Conservation (phyloP, 371 early-diverging fungal species). For the Syncephalastrum contaminatum region DNA sequence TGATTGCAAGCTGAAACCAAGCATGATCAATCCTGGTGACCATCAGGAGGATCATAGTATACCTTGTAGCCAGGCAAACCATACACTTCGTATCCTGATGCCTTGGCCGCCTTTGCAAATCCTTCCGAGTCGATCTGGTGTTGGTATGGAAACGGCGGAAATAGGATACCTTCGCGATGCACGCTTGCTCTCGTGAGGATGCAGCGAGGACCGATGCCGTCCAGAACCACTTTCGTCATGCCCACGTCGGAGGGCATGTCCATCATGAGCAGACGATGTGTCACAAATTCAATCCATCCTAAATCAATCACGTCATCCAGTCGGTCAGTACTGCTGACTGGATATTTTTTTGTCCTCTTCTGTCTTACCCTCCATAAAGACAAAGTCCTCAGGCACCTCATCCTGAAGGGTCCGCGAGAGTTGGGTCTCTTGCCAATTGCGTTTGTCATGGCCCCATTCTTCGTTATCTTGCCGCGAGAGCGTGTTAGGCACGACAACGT, state of each 20-base stretch:
- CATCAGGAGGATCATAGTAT: constrained; percentile 16
- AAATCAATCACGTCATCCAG: neutral
- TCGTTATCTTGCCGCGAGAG: constrained; percentile 18
- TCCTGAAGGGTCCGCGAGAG: constrained; percentile 38
- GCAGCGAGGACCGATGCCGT: constrained; percentile 68
- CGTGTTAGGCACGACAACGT: constrained; percentile 59
- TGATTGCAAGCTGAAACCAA: neutral
- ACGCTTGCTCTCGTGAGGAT: constrained; percentile 62
- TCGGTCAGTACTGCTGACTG: neutral
- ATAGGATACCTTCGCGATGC: constrained; percentile 63
- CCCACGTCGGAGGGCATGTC: constrained; percentile 31
- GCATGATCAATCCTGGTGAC: neutral
- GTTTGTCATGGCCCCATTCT: constrained; percentile 42
- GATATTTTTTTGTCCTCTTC: neutral
- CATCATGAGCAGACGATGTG: constrained; percentile 39
- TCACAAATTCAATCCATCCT: constrained; percentile 26
- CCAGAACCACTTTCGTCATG: constrained; percentile 45
- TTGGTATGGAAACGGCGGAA: constrained; percentile 58
- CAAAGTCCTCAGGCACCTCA: constrained; percentile 27
- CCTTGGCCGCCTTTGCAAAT: constrained; percentile 66
- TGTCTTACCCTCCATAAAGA: constrained; percentile 38
- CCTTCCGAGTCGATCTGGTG: constrained; percentile 74
- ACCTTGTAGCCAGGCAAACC: constrained; percentile 55
- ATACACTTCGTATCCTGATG: constrained; percentile 56
- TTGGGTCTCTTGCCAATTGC: constrained; percentile 58